These are phyloP conservation scores for Fomitopsis schrenkii DNA, from an alignment of 1,284 basidiomycete species.

Conservation along the genomic window DNA sequence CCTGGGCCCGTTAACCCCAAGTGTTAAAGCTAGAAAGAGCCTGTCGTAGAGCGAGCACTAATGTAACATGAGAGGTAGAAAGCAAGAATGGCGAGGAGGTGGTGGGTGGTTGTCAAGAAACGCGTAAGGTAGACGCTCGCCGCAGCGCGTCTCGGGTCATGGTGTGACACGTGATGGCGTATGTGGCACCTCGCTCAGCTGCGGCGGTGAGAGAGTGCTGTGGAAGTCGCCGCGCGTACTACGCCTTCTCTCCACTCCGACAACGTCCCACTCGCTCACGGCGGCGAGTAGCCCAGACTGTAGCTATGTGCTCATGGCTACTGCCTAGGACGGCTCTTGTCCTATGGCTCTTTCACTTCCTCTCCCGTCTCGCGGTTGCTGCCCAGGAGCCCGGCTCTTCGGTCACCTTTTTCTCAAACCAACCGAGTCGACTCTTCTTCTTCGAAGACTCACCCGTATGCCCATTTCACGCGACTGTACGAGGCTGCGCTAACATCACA, in stretches of 20 bases:
- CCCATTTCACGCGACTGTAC: conserved; percentile 2
- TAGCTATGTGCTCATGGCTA: neutral
- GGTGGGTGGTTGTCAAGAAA: neutral
- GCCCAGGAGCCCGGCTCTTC: conserved; percentile 39
- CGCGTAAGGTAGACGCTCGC: neutral
- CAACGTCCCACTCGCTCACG: neutral
- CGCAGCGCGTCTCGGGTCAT: neutral
- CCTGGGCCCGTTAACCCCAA: too few relatives aligned
- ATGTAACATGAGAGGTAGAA: too few relatives aligned
- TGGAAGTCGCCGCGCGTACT: too few relatives aligned
- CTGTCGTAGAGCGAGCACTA: too few relatives aligned
- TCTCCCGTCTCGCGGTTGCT: conserved; percentile 20
- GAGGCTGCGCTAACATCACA: conserved; percentile 5
- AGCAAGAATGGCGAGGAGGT: neutral
- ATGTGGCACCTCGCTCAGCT: neutral
- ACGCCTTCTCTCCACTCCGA: neutral
- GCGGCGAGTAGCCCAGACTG: neutral
- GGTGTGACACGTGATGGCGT: neutral
- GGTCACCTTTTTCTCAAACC: conserved; percentile 56
- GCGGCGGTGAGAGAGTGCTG: neutral
- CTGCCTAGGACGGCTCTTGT: conserved; percentile 7
- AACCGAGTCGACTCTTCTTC: conserved; percentile 86
- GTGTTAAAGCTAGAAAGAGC: too few relatives aligned
- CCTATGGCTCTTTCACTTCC: conserved; percentile 28
- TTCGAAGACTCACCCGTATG: conserved; percentile 87